Evolutionary conservation across 2,329 filamentous ascomycete genomes (phyloP), one percentile per base, ranked within the genome.

Genomic region (Diaporthe humulicola): DNA sequence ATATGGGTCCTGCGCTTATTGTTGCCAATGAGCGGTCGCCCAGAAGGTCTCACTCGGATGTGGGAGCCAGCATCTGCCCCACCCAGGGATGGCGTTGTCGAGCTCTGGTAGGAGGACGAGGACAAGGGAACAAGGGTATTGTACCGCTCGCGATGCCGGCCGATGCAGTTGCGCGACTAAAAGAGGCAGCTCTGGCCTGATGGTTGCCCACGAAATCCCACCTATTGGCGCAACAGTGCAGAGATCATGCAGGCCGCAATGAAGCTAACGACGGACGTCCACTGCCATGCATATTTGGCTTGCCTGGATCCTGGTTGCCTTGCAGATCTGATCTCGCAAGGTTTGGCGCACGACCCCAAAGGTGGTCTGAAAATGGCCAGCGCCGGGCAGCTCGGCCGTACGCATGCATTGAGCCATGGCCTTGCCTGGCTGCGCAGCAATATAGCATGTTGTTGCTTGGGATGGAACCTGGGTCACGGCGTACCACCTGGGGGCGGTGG

Each of bases 91-190:
- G 74, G 72, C 61, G 74, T 72, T 75, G 61, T 72, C 64, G 74
- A 73, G 73, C 56, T 72, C 72, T 76, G 75, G 75, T 76, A 76
- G 75, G 75, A 67, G 52, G 58, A 42, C 72, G 45, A 33, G 64
- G 75, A 77, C 73, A 70, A 42, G 70, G 75, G 74, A 56, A 74
- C 71, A 72, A 69, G 70, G 60, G 42, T 40, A 58, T 72, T 74
- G 75, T 74, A 61, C 72, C 74, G 57, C 66, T 74, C 66, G 33
- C 56, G 42, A 71, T 67, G 73, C 69, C 61, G 72, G 54, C 69
- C 56, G 64, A 52, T 52, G 78, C 79, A 76, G 78, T 77, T 78
- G 77, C 81, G 81, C 78, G 80, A 83, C 80, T 79, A 79, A 79
- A 79, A 81, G 75, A 73, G 81, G 78, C 79, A 79, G 79, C 79